Evolutionary conservation across 164 flowering plant species (phyloP).

Genomic region (Euptelea pleiosperma): DNA sequence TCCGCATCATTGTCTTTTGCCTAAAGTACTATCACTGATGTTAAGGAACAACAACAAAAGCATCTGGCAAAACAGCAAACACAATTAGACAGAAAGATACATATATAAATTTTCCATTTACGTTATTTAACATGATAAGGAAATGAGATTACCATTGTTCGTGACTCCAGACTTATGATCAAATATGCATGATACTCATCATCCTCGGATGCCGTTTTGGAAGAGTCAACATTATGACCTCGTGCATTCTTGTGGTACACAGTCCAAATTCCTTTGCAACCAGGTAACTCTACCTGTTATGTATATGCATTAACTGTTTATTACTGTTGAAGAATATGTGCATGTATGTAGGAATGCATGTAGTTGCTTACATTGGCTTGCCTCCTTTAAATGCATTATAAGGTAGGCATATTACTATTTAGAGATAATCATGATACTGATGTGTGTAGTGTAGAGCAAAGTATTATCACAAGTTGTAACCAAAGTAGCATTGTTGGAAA

Average conservation of each 20-base stretch:
- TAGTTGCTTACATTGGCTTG: no score
- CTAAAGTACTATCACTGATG: background rate
- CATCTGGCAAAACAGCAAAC: background rate
- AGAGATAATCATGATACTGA: no score
- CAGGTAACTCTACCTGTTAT: slow-evolving; percentile 83
- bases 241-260: slow-evolving; percentile 93
- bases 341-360: no score
- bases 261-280: slow-evolving; percentile 97
- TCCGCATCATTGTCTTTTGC: no score
- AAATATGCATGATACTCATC: slow-evolving; percentile 98
- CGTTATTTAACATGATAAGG: background rate
- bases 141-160: slow-evolving; percentile 75
- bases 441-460: no score
- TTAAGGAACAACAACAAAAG: background rate
- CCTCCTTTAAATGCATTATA: no score
- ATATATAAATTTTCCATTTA: background rate
- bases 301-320: background rate
- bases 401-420: no score
- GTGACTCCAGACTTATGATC: slow-evolving; percentile 86
- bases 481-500: no score
- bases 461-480: no score
- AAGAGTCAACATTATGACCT: slow-evolving; percentile 53
- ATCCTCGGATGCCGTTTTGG: slow-evolving; percentile 54
- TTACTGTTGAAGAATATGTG: background rate
- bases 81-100: background rate